Evolutionary conservation across 106 monocot species (phyloP).

Genomic region (Dendrobium huoshanense): DNA sequence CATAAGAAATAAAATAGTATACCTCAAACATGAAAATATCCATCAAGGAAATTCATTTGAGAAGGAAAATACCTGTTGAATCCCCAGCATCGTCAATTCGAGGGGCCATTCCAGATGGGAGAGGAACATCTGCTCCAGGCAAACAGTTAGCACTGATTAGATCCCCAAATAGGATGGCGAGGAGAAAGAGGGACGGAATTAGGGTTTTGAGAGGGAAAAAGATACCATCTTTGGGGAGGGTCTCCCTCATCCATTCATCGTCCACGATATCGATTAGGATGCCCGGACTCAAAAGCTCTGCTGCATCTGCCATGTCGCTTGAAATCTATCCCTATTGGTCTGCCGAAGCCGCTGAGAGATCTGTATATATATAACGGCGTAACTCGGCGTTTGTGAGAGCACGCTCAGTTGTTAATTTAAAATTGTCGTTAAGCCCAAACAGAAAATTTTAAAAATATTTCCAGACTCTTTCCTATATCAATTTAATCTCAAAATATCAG

Average conservation of each 20-base stretch:
- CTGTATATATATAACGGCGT: too few species aligned
- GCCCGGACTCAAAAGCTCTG: conserved; percentile 28
- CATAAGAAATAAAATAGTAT: neutral
- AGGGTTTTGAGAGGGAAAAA: neutral
- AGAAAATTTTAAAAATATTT: too few species aligned
- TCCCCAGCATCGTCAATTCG: conserved; percentile 25
- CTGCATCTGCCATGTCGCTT: conserved; percentile 9
- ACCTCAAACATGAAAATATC: neutral
- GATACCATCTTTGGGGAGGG: conserved; percentile 34
- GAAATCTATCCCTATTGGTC: neutral
- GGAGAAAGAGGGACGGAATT: neutral
- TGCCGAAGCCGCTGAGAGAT: neutral
- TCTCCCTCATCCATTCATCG: conserved; percentile 37
- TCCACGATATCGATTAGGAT: conserved; percentile 35
- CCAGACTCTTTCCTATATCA: too few species aligned
- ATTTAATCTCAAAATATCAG: too few species aligned
- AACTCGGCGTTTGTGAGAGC: neutral
- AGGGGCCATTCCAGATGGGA: conserved; percentile 14
- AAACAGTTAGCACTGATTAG: neutral
- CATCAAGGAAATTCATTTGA: neutral
- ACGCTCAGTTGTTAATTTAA: too few species aligned
- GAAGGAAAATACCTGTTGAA: conserved; percentile 7
- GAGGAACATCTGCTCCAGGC: conserved; percentile 17
- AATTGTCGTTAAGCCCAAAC: too few species aligned
- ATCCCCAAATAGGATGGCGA: neutral